Percentiles rank a stretch among this genome's conserved stretches.
Conservation (phyloP, 768 basidiomycete genomes). For the Boletellus ananas region DNA sequence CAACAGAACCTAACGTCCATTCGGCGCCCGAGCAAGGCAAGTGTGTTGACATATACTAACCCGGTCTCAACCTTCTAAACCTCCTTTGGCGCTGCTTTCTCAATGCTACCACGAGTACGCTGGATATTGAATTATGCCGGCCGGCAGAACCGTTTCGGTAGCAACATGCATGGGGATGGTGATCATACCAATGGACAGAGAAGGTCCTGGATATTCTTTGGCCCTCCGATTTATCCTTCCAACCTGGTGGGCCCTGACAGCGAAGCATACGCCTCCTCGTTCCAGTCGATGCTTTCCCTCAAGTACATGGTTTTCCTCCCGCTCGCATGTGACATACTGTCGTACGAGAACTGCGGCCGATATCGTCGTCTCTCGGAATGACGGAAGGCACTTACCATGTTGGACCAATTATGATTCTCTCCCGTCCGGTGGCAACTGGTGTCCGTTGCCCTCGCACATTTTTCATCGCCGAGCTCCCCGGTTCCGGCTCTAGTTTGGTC, state of each 20-base stretch:
- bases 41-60: background rate
- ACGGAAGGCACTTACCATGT: conserved; percentile 3
- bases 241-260: conserved; percentile 3
- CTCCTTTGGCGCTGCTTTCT: background rate
- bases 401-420: conserved; percentile 5
- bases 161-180: background rate
- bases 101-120: background rate
- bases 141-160: conserved; percentile 4
- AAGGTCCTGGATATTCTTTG: conserved; percentile 3
- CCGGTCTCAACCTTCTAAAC: background rate
- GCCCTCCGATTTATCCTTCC: background rate
- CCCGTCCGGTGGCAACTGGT: conserved; percentile 11
- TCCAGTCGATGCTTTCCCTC: conserved; percentile 8
- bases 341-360: conserved; percentile 9
- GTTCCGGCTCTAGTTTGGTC: background rate
- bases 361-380: conserved; percentile 9
- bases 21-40: conserved; percentile 5
- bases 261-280: conserved; percentile 5
- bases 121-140: background rate
- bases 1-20: background rate
- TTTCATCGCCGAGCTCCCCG: conserved; percentile 13
- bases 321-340: conserved; percentile 4
- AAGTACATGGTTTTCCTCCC: background rate
- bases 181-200: conserved; percentile 1
- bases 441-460: conserved; percentile 12